Evolutionary conservation across 257 asterid genomes (phyloP), one percentile per base, ranked within the genome.

Genomic region (Schizonepeta tenuifolia): DNA sequence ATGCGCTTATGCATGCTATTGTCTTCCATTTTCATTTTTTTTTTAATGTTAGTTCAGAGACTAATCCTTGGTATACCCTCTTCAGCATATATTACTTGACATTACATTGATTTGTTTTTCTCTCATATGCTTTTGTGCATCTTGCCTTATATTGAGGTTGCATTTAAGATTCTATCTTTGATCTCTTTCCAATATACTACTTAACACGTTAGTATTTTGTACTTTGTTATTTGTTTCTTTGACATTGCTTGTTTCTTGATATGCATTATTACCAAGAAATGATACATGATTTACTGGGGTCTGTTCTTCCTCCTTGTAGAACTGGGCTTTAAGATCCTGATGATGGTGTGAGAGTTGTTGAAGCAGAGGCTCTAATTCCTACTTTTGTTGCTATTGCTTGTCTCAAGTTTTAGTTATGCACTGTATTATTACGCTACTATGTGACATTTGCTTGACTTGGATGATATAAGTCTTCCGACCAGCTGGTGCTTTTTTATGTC

Each of bases 261-360:
- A n/a, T n/a, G n/a, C 36, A 43, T 60, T 79, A 80, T 53, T 49
- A 73, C 77, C 87, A 95, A 98, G 99, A 95, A 75, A 85, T 95
- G 96, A 92, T 92, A 67, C 83, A 77, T 71, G 90, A 86, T 67
- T 86, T 95, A 83, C 94, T 95, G 79, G 89, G 81, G 51, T 70
- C 70, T 81, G 90, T 95, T 64, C 90, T 95, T 54, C 98, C 99
- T 65, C 95, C 97, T 46, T 95, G 99, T 83, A 92, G 85, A 85
- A 81, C 86, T 81, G 99, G 99, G 67, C 97, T 95, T 70, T 98
- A 95, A 81, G 99, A 95, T 84, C 97, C 99, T 55, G 99, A 95
- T 79, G 99, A 95, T 85, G 99, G 92, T 77, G 99, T 95, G 49
- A 90, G 99, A 83, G 99, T 98, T 55, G 99, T 95, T 77, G 98